Percentiles rank a stretch among this genome's conserved stretches.
Conservation (phyloP, 164 flowering plant genomes). For the Tinospora cordifolia region DNA sequence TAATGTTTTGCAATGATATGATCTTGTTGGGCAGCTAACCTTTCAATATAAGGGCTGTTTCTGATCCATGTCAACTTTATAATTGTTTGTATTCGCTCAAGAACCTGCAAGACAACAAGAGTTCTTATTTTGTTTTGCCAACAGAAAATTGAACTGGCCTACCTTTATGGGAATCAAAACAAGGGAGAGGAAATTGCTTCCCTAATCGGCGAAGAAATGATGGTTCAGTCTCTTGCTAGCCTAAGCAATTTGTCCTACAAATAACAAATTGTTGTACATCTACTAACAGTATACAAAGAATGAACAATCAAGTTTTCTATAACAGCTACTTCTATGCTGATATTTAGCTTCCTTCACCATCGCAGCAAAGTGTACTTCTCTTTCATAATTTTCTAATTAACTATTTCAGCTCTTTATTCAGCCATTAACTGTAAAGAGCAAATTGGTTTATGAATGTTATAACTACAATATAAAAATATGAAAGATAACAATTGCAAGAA, state of each 20-base stretch:
- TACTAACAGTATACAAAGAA: too few relatives aligned
- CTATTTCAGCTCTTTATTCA: background rate
- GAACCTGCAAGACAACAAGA: conserved; percentile 44
- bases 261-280: too few relatives aligned
- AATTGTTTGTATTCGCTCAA: conserved; percentile 39
- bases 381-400: background rate
- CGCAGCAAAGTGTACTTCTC: background rate
- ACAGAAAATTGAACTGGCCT: too few relatives aligned
- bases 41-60: conserved; percentile 53
- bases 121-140: too few relatives aligned
- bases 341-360: background rate
- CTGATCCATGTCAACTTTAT: conserved; percentile 81
- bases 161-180: too few relatives aligned
- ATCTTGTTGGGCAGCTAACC: conserved; percentile 26
- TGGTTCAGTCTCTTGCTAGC: too few relatives aligned
- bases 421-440: background rate
- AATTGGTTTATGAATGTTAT: background rate
- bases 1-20: background rate
- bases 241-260: too few relatives aligned
- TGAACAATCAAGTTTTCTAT: background rate
- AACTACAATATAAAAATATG: background rate
- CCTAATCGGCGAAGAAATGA: too few relatives aligned
- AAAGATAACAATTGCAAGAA: background rate
- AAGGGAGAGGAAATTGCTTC: too few relatives aligned
- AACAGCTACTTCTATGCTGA: background rate